Evolutionary conservation across 176 grass and related monocot species (phyloP), one percentile per base, ranked within the genome.

Genomic region (Tillandsia fasciculata): DNA sequence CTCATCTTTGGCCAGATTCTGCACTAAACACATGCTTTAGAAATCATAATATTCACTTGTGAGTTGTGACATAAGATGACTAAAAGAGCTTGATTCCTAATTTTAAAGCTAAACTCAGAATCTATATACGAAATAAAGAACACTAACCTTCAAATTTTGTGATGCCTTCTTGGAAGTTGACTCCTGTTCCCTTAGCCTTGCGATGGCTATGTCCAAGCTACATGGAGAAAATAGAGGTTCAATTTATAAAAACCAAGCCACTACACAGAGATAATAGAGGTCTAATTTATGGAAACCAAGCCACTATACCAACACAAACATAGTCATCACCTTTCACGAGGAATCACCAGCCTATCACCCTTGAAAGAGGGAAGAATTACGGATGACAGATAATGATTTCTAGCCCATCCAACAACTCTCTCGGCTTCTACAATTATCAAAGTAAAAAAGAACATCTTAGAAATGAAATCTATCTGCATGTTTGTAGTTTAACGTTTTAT

Each of bases 1-100:
- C 64, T 96, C 92, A 63, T 96, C 92, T 80, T 91, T 96, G 48
- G 88, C 83, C 73, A 91, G 78, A 83, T 77, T 78, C 92, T 96
- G 80, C 69, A 81, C 74, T 70, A 68, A 71, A n/a, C 33, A 61
- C 50, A 28, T 42, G 63, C 20, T 42, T 72, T 64, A 79, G 15
- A 61, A 18, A 61, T 61, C 12, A 20, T 61, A 61, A 10, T 61
- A 10, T 9, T 18, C 56, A 23, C 8, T 10, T 61, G 22, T 61
- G 56, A 23, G 2, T 10, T 61, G 22, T 61, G 56, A 61, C 18
- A 61, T 15, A 61, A 61, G 22, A 14, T 2, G 22, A 61, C 15
- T 18, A 3, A 49, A n/a, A 67, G 6, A 50, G 3, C 3, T 48
- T 15, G 29, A 47, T 48, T 14, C 10, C 11, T 48, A 71, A 71